These are phyloP conservation scores for Pseudocercospora fijiensis DNA, from an alignment of 2,329 filamentous ascomycete genomes.

Conservation along the genomic window DNA sequence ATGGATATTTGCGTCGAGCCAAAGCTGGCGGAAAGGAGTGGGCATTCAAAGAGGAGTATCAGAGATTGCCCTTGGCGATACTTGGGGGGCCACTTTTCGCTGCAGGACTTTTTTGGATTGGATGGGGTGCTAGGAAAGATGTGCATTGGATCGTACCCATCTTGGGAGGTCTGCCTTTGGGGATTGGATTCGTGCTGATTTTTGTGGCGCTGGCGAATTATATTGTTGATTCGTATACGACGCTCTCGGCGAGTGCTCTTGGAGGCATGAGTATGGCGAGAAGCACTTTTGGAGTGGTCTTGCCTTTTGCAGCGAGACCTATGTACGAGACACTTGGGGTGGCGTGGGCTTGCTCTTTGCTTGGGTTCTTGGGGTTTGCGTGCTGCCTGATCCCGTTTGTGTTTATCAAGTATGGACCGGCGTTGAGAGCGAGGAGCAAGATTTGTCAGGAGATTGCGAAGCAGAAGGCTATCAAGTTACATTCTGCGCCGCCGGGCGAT, in stretches of 20 bases:
- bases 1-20: conserved; percentile 13
- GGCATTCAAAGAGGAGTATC: conserved; percentile 61
- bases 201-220: conserved; percentile 49
- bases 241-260: conserved; percentile 44
- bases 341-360: conserved; percentile 61
- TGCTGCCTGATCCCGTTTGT: conserved; percentile 59
- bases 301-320: conserved; percentile 49
- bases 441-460: conserved; percentile 62
- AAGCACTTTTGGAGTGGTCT: conserved; percentile 46
- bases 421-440: conserved; percentile 56
- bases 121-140: conserved; percentile 59
- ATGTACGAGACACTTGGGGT: conserved; percentile 69
- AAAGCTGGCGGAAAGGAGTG: conserved; percentile 42
- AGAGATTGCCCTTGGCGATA: conserved; percentile 66
- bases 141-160: conserved; percentile 51
- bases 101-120: conserved; percentile 46
- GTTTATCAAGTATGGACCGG: conserved; percentile 56
- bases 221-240: conserved; percentile 51
- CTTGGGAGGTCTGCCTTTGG: conserved; percentile 51
- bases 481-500: neutral
- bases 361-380: conserved; percentile 51
- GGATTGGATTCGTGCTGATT: conserved; percentile 52
- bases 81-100: conserved; percentile 62
- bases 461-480: conserved; percentile 42
- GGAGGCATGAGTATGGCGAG: conserved; percentile 22